phyloP scores from a whole-genome alignment of 202 grass and related monocot species.

The Brachypodium distachyon region DNA sequence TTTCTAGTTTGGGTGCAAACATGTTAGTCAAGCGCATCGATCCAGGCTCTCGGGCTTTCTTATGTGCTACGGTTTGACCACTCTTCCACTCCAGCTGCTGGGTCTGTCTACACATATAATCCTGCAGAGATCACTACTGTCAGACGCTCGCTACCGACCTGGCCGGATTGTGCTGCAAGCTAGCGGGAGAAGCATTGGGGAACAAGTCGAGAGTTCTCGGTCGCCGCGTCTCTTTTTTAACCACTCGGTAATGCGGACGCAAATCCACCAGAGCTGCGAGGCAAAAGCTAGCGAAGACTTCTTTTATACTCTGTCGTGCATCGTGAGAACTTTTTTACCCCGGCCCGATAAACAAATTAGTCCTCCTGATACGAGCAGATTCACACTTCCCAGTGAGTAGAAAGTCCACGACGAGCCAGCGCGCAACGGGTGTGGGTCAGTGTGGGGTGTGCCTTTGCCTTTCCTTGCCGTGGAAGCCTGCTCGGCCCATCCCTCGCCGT shows the following conservation, averaged over 20 bases:
- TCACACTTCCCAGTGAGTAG: constrained; percentile 13
- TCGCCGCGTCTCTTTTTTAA: not conserved
- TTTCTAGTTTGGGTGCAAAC: not conserved
- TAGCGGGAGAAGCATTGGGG: not conserved
- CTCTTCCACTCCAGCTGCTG: not conserved
- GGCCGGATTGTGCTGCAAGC: constrained; percentile 28
- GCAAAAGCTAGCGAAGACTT: not conserved
- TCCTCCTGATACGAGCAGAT: not conserved
- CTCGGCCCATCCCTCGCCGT: not conserved
- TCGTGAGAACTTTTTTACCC: not conserved
- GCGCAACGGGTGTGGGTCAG: not conserved
- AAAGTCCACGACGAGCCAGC: constrained; percentile 15
- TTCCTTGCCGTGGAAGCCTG: constrained; percentile 33
- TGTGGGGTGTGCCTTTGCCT: no score
- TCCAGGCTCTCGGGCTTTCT: not conserved
- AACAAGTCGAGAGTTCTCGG: not conserved
- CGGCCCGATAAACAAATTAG: not conserved
- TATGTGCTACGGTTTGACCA: not conserved
- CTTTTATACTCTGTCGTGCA: not conserved
- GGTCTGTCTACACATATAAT: not conserved
- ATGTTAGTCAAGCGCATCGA: constrained; percentile 8
- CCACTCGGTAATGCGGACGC: constrained; percentile 10
- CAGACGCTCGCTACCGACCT: not conserved
- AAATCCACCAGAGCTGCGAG: constrained; percentile 21
- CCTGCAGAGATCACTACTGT: not conserved